These are phyloP conservation scores for Astraeus odoratus DNA, from an alignment of 768 basidiomycete genomes.

Conservation along the genomic window DNA sequence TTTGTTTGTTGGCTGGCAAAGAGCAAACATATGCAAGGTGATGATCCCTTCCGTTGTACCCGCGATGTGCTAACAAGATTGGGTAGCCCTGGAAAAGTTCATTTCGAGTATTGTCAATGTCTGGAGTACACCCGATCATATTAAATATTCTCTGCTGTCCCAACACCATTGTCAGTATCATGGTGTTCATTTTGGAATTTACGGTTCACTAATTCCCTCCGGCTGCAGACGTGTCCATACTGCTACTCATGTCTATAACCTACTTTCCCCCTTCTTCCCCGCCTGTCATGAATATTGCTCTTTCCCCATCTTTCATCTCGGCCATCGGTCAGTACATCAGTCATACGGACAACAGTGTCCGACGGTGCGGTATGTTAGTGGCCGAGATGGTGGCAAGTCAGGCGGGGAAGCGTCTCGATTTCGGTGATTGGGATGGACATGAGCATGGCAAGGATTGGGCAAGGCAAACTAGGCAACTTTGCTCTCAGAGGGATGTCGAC, in stretches of 20 bases:
- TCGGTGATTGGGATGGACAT: conserved; percentile 80
- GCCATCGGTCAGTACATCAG: conserved; percentile 70
- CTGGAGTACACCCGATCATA: conserved; percentile 75
- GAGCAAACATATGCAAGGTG: conserved; percentile 26
- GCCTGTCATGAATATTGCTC: conserved; percentile 38
- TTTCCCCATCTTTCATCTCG: conserved; percentile 56
- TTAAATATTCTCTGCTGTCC: conserved; percentile 71
- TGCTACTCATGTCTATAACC: conserved; percentile 60
- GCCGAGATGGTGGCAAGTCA: conserved; percentile 72
- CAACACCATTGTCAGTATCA: conserved; percentile 63
- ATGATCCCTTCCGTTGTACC: conserved; percentile 13
- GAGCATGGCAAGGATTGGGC: conserved; percentile 62
- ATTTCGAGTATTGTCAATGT: conserved; percentile 45
- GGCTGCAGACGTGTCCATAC: conserved; percentile 58
- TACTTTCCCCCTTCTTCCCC: conserved; percentile 51
- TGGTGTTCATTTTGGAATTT: not conserved
- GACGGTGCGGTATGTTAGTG: conserved; percentile 87
- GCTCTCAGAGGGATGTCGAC: conserved; percentile 46
- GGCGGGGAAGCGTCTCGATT: conserved; percentile 61
- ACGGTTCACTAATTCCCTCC: not conserved
- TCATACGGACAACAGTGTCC: conserved; percentile 68
- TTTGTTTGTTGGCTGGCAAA: conserved; percentile 68
- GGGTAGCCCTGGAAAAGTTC: conserved; percentile 38
- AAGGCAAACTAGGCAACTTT: conserved; percentile 48
- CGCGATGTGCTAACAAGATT: conserved; percentile 2